Base-by-base conservation (phyloP, 129 eudicot genomes). In the Flaveria brownii region DNA sequence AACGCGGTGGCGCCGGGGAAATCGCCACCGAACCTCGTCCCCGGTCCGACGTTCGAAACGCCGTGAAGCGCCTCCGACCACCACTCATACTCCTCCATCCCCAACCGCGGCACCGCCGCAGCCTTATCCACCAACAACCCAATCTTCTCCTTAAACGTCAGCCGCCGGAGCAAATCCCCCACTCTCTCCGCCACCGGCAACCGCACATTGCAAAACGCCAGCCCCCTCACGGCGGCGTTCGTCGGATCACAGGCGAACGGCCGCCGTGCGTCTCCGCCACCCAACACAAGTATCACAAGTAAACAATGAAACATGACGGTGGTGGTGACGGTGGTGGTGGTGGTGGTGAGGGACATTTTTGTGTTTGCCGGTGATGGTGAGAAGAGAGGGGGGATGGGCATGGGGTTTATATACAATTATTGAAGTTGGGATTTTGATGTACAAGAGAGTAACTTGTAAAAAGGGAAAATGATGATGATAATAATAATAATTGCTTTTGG, bases 21-120 rank as follows among this genome's bases (percentile, higher is more conserved):
- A 0, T 77, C 88, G 25, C 97, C 97, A 28, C 95, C 97, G 69
- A 91, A 91, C 36, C 23, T 85, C 0, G 97, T 91, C 23, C 97
- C 97, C 0, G 89, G 91, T 2, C 95, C 95, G 23, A 91, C 92
- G 76, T 91, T 83, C 0, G 97, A 91, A n/a, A 91, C 90, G 5
- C 97, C 97, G 69, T 91, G 97, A 56, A 91, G 85, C 45, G 97
- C 97, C 85, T 91, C 97, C 50, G 92, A 86, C 97, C 97, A 91
- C 97, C 97, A 91, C 81, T 84, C 83, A 51, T 88, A 91, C 17
- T 83, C 87, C 28, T 56, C 68, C 0, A 91, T 72, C 52, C 92
- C 97, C 50, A 91, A 65, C 80, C 97, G 86, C 10, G 90, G 90
- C 74, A 91, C 87, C 1, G 90, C 78, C 57, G 84, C 81, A 11